Percentiles rank a stretch among this genome's conserved stretches.
phyloP scores from a whole-genome alignment of 2,329 filamentous ascomycete species.

The Hortaea sp. region DNA sequence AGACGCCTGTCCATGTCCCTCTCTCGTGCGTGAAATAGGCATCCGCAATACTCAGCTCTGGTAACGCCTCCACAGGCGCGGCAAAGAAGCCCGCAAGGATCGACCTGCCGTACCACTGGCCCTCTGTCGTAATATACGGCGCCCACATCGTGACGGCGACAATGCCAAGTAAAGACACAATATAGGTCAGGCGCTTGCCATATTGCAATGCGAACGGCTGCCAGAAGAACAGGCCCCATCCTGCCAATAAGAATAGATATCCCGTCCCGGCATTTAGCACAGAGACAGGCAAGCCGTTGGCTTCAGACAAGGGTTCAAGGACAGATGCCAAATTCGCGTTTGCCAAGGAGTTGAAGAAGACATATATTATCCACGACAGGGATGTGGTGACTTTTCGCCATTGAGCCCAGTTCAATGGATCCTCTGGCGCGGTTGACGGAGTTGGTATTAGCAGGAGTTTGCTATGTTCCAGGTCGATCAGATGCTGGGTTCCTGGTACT shows the following conservation, averaged over 20 bases:
- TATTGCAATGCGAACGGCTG: slow-evolving; percentile 42
- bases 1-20: slow-evolving; percentile 44
- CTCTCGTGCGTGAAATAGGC: slow-evolving; percentile 50
- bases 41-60: slow-evolving; percentile 48
- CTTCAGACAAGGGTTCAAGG: slow-evolving; percentile 36
- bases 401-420: slow-evolving; percentile 22
- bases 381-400: slow-evolving; percentile 37
- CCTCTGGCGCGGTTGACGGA: slow-evolving; percentile 1
- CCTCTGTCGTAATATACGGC: slow-evolving; percentile 32
- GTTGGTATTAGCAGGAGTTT: slow-evolving; percentile 9
- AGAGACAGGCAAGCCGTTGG: slow-evolving; percentile 36
- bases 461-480: slow-evolving; percentile 4
- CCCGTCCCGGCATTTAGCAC: slow-evolving; percentile 49
- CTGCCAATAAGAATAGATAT: slow-evolving; percentile 46
- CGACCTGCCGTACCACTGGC: slow-evolving; percentile 40
- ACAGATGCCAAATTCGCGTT: slow-evolving; percentile 45
- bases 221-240: slow-evolving; percentile 46
- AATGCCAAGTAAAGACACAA: slow-evolving; percentile 32
- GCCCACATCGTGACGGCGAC: slow-evolving; percentile 34
- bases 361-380: slow-evolving; percentile 45
- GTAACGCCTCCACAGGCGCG: slow-evolving; percentile 48
- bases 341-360: slow-evolving; percentile 40
- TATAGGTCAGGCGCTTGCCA: slow-evolving; percentile 39
- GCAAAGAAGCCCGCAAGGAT: slow-evolving; percentile 48
- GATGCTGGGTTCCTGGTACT: background rate